Evolutionary conservation across 2,329 filamentous ascomycete genomes (phyloP), one percentile per base, ranked within the genome.

Genomic region (Diaporthe amygdali): DNA sequence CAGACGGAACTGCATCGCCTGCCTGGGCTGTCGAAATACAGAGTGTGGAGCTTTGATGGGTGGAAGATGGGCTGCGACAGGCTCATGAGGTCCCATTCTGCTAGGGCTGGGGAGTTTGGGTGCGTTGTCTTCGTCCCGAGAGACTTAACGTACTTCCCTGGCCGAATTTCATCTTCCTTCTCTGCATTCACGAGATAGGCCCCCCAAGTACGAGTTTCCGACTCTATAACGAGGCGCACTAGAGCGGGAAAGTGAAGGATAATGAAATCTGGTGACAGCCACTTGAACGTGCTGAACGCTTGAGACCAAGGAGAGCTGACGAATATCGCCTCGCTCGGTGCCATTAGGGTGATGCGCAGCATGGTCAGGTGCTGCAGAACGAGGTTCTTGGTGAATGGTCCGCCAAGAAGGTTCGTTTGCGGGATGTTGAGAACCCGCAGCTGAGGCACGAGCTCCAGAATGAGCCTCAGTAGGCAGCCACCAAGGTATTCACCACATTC

Each of bases 11-110:
- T 2, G 63, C 63, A 54, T 2, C 8, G 0, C 15, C 10, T 1
- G 10, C 47, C 63, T 2, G 63, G 47, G 17, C 32, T 51, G 17
- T 5, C 15, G 37, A 54, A 44, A 10, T 15, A 4, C 5, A 66
- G 49, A 3, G 64, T 9, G 22, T 5, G 64, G 6, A 67, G n/a
- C 10, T 67, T 17, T 17, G 34, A 54, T 20, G 64, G 14, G 49
- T 46, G 0, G 37, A 67, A 67, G 10, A 67, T 46, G 25, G 49
- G 22, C 12, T 5, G 49, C 5, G 8, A 1, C 2, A 55, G 49
- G 49, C 25, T 54, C 34, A 67, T 32, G 6, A 67, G 34, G 8
- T 67, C 17, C 47, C 34, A 54, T 8, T 67, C 64, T 6, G 49
- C 64, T 9, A 37, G 34, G 7, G 47, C 64, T 2, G 1, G n/a